A percentile compares a stretch with the other conserved stretches of the same genome.
These are phyloP conservation scores for Mortierella sp. DNA, from an alignment of 371 early-diverging fungal species.

Conservation along the genomic window DNA sequence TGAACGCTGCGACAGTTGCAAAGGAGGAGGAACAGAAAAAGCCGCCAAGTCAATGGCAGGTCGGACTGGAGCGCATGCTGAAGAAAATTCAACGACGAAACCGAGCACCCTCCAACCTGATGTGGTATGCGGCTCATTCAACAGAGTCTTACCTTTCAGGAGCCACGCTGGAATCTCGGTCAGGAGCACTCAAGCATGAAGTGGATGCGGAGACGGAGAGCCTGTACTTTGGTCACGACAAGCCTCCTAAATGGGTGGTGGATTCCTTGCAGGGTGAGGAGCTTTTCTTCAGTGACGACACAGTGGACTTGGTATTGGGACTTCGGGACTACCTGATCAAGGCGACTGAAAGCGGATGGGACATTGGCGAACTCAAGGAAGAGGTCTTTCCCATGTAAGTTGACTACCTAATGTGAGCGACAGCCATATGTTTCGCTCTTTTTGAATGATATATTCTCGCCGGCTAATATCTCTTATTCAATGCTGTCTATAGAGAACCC, in stretches of 20 bases:
- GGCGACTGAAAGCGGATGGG: conserved; percentile 43
- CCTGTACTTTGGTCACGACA: conserved; percentile 29
- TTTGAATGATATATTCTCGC: not conserved
- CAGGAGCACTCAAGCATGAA: conserved; percentile 12
- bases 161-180: conserved; percentile 13
- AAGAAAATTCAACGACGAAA: conserved; percentile 53
- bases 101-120: conserved; percentile 42
- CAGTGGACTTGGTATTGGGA: conserved; percentile 38
- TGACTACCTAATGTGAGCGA: not conserved
- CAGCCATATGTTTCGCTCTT: not conserved
- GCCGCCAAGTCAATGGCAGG: conserved; percentile 42
- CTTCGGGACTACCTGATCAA: conserved; percentile 49
- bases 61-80: conserved; percentile 44
- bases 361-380: conserved; percentile 46
- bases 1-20: not conserved
- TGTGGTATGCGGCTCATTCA: conserved; percentile 45
- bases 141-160: conserved; percentile 41
- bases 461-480: not conserved
- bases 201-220: conserved; percentile 24
- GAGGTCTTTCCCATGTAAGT: conserved; percentile 42
- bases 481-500: conserved; percentile 12
- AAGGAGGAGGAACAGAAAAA: conserved; percentile 15
- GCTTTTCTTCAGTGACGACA: conserved; percentile 50
- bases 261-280: conserved; percentile 22
- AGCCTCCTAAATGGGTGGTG: conserved; percentile 35